phyloP scores from a whole-genome alignment of 495 filamentous ascomycete genomes.

The Penicillium subrubescens region DNA sequence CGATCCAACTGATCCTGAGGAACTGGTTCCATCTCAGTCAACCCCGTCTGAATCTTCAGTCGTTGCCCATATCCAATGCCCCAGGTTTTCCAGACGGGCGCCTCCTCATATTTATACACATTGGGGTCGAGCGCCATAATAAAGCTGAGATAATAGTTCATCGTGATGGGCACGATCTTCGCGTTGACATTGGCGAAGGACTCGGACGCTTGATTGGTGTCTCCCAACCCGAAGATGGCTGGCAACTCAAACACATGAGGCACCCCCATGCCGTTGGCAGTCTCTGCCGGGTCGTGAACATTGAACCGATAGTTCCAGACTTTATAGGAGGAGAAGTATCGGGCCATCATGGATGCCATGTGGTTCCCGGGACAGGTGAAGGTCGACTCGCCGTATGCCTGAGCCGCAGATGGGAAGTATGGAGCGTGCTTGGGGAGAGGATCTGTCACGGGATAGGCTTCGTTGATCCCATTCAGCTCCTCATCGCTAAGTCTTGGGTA shows the following conservation, averaged over 20 bases:
- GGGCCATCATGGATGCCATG: constrained; percentile 45
- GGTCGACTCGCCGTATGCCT: constrained; percentile 67
- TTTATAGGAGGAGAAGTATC: constrained; percentile 30
- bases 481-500: constrained; percentile 55
- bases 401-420: constrained; percentile 57
- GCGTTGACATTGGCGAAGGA: constrained; percentile 40
- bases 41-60: constrained; percentile 53
- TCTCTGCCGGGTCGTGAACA: constrained; percentile 52
- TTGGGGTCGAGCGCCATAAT: constrained; percentile 64
- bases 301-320: constrained; percentile 67
- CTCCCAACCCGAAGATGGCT: constrained; percentile 55
- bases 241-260: constrained; percentile 62
- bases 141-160: constrained; percentile 67
- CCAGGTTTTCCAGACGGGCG: constrained; percentile 50
- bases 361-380: constrained; percentile 62
- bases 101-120: constrained; percentile 29
- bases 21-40: constrained; percentile 56
- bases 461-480: constrained; percentile 57
- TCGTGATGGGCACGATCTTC: constrained; percentile 54
- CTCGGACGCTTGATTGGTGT: constrained; percentile 26
- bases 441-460: constrained; percentile 54
- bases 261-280: constrained; percentile 58
- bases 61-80: constrained; percentile 26
- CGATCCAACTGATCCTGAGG: constrained; percentile 38
- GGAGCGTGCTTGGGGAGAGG: constrained; percentile 41